Base-by-base conservation (phyloP, 2,329 filamentous ascomycete species). In the Neofusicoccum laricinum region DNA sequence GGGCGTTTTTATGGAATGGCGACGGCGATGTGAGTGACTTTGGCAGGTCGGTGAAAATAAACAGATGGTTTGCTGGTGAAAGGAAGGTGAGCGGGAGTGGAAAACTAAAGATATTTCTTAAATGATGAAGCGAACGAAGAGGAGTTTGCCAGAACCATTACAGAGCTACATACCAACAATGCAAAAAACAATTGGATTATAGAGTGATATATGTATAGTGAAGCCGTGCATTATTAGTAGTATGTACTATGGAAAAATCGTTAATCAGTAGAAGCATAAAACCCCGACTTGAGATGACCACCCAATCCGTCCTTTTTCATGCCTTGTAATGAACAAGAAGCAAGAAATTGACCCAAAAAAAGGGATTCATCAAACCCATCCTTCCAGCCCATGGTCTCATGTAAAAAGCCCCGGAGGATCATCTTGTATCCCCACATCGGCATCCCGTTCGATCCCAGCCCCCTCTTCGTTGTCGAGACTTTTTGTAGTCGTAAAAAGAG, bases 191-290 rank as follows among this genome's bases (percentile, higher is more conserved):
- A 30, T 30, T 30, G 7, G 7, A 30, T 30, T 30, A 30, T 30
- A 30, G 5, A 36, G 12, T 21, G n/a, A 19, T 36, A 25, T 59
- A 25, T 36, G 5, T 48, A 21, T 46, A 36, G 55, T 34, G 17
- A 36, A 46, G 41, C 41, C 40, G 55, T 38, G 55, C 40, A 59
- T 46, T 59, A 59, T 59, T 59, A 59, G 55, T 46, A 59, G 41
- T 59, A 46, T 59, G 41, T 59, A 59, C 55, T 59, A 59, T 36
- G 30, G 43, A 34, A 15, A 36, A 59, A 12, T 46, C 55, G 55
- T 59, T 34, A 36, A 46, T 7, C 17, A 25, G 40, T 25, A 45
- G 53, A 48, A 59, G 55, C 12, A 59, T 19, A 59, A 17, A 38
- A 46, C 19, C 53, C 21, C n/a, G 32, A 34, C 41, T 17, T 46